These are phyloP conservation scores for Phaffia australis DNA, from an alignment of 768 basidiomycete species.

Conservation along the genomic window DNA sequence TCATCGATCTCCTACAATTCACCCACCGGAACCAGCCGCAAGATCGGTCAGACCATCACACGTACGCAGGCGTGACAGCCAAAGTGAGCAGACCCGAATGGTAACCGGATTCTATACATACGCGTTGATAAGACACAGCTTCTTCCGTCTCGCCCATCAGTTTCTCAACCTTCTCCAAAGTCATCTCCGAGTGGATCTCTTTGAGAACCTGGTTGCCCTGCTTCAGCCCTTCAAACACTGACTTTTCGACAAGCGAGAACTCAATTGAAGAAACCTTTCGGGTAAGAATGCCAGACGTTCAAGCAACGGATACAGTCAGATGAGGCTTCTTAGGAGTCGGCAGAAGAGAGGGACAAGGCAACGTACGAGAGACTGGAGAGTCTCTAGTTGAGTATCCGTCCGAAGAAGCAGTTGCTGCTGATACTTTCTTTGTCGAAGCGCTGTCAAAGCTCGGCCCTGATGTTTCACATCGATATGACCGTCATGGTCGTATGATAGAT, in stretches of 20 bases:
- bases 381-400: conserved; percentile 83
- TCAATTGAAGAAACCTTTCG: conserved; percentile 93
- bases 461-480: too few species aligned
- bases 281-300: not conserved
- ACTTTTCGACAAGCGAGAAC: conserved; percentile 85
- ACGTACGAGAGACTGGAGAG: conserved; percentile 73
- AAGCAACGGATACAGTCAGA: not conserved
- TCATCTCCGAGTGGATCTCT: conserved; percentile 90
- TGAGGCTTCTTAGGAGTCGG: not conserved
- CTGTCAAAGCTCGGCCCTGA: conserved; percentile 58
- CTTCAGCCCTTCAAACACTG: conserved; percentile 80
- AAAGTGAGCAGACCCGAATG: not conserved
- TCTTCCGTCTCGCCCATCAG: conserved; percentile 86
- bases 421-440: conserved; percentile 82
- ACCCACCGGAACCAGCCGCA: not conserved
- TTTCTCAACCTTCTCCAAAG: conserved; percentile 81
- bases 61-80: not conserved
- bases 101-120: conserved; percentile 38
- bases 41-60: not conserved
- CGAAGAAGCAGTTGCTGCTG: conserved; percentile 75
- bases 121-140: conserved; percentile 81
- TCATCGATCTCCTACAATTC: conserved; percentile 81
- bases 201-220: conserved; percentile 89
- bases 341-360: not conserved
- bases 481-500: not conserved